Base-by-base conservation (phyloP, 768 basidiomycete genomes). In the Tylopilus plumbeoviolaceoides region DNA sequence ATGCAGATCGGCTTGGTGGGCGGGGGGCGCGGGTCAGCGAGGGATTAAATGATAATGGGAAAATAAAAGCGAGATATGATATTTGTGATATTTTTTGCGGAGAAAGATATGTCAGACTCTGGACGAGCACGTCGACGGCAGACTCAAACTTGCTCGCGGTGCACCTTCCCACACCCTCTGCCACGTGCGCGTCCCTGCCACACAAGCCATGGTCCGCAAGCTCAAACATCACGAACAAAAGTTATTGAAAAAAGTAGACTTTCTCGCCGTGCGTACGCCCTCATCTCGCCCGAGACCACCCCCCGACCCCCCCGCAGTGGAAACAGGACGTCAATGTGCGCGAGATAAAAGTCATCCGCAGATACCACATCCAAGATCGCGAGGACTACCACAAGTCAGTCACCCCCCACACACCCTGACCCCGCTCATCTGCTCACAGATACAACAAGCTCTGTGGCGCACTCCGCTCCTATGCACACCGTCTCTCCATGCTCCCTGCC, bases 171-270 rank as follows among this genome's bases (percentile, higher is more conserved):
- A 65, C 67, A 62, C 69, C 61, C 50, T 50, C 46, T 49, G 58
- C 69, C 68, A 69, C 68, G 68, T 69, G 68, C 61, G 45, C 59
- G 18, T 36, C 47, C 54, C 47, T 49, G 47, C 55, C 48, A 47
- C 48, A 47, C n/a, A 17, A 36, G 18, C 31, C 39, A 48, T 89
- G 87, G 93, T 97, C 77, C 80, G 95, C 59, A 87, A 95, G 73
- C 81, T 98, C 70, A 98, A 95, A 75, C 82, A 91, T 68, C 97
- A 99, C 73, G 95, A 99, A 71, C 86, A 94, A 70, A 95, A 88
- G 64, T 80, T 97, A 31, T 81, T 95, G 69, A 94, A 91, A 69
- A 94, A 97, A 73, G 95, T 98, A 62, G 97, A 98, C 72, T 97
- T 99, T 70, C 79, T 98, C 55, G 91, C 89, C 65, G 94, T 92